phyloP scores from a whole-genome alignment of 1,284 basidiomycete species.

The Fomes fomentarius region DNA sequence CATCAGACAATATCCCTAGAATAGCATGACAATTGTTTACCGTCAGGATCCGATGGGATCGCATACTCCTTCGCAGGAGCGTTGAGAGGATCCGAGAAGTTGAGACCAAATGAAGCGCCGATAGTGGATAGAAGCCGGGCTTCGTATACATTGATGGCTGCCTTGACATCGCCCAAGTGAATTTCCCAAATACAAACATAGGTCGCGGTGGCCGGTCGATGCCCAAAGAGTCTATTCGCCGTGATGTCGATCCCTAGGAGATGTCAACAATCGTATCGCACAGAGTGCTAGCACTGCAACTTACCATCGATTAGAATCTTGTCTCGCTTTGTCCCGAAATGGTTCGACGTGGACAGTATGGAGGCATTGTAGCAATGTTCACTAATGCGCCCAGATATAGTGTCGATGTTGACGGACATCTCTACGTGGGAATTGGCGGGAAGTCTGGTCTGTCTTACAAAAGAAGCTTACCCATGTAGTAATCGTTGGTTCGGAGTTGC shows the following conservation, averaged over 20 bases:
- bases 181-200: conserved; percentile 94
- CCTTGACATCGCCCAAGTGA: conserved; percentile 63
- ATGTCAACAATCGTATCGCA: conserved; percentile 14
- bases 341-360: conserved; percentile 35
- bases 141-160: conserved; percentile 60
- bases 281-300: conserved; percentile 11
- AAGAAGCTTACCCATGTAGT: conserved; percentile 77
- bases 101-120: conserved; percentile 62
- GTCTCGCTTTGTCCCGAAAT: conserved; percentile 35
- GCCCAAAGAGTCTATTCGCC: conserved; percentile 86
- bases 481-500: conserved; percentile 79
- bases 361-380: conserved; percentile 50
- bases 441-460: neutral
- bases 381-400: conserved; percentile 57
- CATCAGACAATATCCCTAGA: neutral
- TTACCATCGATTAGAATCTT: conserved; percentile 68
- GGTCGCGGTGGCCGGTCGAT: conserved; percentile 79
- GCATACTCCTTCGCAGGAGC: conserved; percentile 76
- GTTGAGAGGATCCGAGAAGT: conserved; percentile 78
- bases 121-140: conserved; percentile 55
- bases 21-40: conserved; percentile 46
- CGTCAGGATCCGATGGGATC: conserved; percentile 71
- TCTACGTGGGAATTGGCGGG: conserved; percentile 47
- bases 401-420: conserved; percentile 74
- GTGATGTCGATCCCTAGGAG: conserved; percentile 74